Conservation (phyloP, 306 rosid genomes). For the Pterocarpus macrocarpus region DNA sequence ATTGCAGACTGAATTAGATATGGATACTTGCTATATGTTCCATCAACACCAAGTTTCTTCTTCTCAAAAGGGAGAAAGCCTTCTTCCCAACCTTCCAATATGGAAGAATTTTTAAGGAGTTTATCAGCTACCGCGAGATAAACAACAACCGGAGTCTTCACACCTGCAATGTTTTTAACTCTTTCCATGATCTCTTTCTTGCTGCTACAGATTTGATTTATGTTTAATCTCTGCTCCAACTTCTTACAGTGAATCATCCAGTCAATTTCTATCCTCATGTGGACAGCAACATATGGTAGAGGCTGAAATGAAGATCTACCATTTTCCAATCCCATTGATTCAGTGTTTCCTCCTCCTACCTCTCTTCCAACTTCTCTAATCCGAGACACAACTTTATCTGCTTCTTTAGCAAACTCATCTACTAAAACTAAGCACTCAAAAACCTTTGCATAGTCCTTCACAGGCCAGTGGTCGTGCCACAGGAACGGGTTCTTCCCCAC, state of each 20-base stretch:
- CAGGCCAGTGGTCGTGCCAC: slow-evolving; percentile 98
- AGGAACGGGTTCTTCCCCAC: slow-evolving; percentile 86
- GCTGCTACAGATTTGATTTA: slow-evolving; percentile 81
- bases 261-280: slow-evolving; percentile 90
- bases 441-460: slow-evolving; percentile 78
- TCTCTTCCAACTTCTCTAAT: slow-evolving; percentile 63
- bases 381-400: slow-evolving; percentile 71
- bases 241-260: slow-evolving; percentile 97
- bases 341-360: slow-evolving; percentile 15
- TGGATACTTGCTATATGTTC: slow-evolving; percentile 70
- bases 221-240: slow-evolving; percentile 65
- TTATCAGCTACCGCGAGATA: slow-evolving; percentile 85
- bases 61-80: slow-evolving; percentile 82
- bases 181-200: slow-evolving; percentile 75
- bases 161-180: slow-evolving; percentile 64
- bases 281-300: slow-evolving; percentile 80
- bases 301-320: slow-evolving; percentile 18
- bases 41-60: slow-evolving; percentile 74
- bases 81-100: slow-evolving; percentile 74
- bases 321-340: slow-evolving; percentile 16
- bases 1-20: slow-evolving; percentile 90
- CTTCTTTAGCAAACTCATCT: slow-evolving; percentile 74
- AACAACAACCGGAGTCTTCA: slow-evolving; percentile 60
- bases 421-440: slow-evolving; percentile 83
- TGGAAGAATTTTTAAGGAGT: slow-evolving; percentile 70